Conservation (phyloP, 2,329 filamentous ascomycete species). For the Stachybotrys chartarum region DNA sequence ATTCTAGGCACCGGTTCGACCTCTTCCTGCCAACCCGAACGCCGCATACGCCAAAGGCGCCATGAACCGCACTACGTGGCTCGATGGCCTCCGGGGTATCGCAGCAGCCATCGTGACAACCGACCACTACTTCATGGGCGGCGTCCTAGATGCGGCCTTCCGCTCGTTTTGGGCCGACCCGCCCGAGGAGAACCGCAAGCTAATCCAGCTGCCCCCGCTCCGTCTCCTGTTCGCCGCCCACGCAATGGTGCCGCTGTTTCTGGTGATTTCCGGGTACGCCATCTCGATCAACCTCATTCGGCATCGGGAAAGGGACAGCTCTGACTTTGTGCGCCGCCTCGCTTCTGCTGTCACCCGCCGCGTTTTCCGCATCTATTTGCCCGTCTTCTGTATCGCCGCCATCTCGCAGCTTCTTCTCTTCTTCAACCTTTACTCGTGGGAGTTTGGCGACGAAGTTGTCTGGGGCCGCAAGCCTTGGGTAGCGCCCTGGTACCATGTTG, state of each 20-base stretch:
- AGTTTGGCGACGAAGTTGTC: constrained; percentile 5
- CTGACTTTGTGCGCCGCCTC: constrained; percentile 4
- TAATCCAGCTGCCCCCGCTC: constrained; percentile 7
- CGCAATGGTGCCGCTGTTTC: constrained; percentile 6
- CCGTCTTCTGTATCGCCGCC: constrained; percentile 5
- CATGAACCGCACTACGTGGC: constrained; percentile 4
- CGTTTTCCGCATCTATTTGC: constrained; percentile 7
- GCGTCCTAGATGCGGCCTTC: constrained; percentile 5
- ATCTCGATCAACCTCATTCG: constrained; percentile 6
- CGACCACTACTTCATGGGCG: constrained; percentile 8
- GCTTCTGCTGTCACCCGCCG: constrained; percentile 7
- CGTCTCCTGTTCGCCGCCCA: constrained; percentile 6
- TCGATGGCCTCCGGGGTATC: constrained; percentile 8
- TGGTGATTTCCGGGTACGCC: constrained; percentile 7
- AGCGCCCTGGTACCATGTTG: constrained; percentile 6
- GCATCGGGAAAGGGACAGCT: constrained; percentile 3
- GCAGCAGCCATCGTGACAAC: constrained; percentile 6
- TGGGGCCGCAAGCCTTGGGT: constrained; percentile 5
- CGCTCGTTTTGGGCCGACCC: constrained; percentile 7
- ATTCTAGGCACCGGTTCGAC: no score
- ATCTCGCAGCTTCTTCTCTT: constrained; percentile 7
- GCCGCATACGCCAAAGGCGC: no score
- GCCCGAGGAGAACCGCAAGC: constrained; percentile 6
- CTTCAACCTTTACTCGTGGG: constrained; percentile 5
- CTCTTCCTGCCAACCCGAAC: no score